Conservation (phyloP, 441 rosid species). For the Adansonia madagascariensis region DNA sequence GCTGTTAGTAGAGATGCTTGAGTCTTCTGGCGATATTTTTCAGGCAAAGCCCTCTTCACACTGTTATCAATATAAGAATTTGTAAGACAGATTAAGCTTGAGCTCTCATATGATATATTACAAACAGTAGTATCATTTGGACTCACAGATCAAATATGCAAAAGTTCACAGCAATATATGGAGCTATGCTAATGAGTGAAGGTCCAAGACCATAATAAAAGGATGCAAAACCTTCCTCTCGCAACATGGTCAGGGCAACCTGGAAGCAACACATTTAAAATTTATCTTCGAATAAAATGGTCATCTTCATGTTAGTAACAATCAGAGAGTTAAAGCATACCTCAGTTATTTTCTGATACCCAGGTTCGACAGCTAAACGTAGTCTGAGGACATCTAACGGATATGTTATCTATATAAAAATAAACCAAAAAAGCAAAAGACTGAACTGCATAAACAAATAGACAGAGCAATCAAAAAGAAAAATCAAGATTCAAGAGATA, state of each 20-base stretch:
- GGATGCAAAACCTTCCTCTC: conserved; percentile 91
- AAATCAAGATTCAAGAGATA: not conserved
- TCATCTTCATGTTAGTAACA: conserved; percentile 27
- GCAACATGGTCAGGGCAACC: conserved; percentile 91
- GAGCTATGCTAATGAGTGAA: conserved; percentile 93
- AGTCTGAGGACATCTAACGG: conserved; percentile 94
- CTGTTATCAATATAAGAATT: conserved; percentile 44
- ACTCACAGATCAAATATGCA: conserved; percentile 96
- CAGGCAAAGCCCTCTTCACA: conserved; percentile 91
- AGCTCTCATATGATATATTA: conserved; percentile 15
- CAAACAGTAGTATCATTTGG: conserved; percentile 19
- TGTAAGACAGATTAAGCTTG: conserved; percentile 7
- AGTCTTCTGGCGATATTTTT: conserved; percentile 72
- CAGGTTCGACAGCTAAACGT: conserved; percentile 97
- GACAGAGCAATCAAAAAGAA: not conserved
- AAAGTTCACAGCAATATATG: conserved; percentile 95
- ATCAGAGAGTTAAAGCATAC: conserved; percentile 43
- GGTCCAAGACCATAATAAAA: conserved; percentile 96
- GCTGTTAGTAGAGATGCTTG: conserved; percentile 85
- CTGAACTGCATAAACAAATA: not conserved
- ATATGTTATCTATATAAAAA: conserved; percentile 69
- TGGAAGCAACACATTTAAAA: conserved; percentile 36
- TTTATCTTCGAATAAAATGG: conserved; percentile 16
- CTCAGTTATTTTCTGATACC: conserved; percentile 84
- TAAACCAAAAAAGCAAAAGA: not conserved